Base-by-base conservation (phyloP, 2,329 filamentous ascomycete species). In the Cladosporium sp. region DNA sequence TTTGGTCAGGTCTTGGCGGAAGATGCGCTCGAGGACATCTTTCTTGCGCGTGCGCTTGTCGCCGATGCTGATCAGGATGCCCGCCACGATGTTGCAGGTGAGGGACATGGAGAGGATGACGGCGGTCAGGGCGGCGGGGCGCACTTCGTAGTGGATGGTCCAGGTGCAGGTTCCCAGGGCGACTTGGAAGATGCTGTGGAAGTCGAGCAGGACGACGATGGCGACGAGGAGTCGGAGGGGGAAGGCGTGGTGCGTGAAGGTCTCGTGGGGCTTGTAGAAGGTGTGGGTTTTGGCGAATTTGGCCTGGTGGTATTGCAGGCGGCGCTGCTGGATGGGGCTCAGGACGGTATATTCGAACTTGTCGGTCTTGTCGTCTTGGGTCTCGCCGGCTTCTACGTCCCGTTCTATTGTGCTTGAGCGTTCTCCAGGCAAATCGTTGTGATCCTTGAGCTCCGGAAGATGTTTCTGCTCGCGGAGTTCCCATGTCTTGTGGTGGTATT, bases 241-340 rank as follows among this genome's bases (percentile, higher is more conserved):
- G 55, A 95, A 95, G 0, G 89, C 85, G 63, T 83, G 78, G 64
- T 95, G 89, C 0, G 89, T 95, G 29, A 82, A 76, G 0, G 89
- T 95, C 68, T 95, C 89, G 67, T 95, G 86, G 0, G 89, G 88
- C 61, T 91, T 91, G 75, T 95, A 95, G 68, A 92, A 95, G 5
- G 86, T 90, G 66, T 95, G 89, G 0, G 85, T 89, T 59, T 86
- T 89, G 63, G 85, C 79, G 62, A 93, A 86, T 62, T 91, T 92
- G 58, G 76, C 78, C 63, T 91, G 86, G 62, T 95, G 89, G 64
- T 93, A 84, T 44, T 84, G 77, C 8, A 95, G 77, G 43, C 78
- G 80, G 53, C 77, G 76, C 62, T 90, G 85, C 65, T 93, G 86
- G 53, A 78, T 69, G 5, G 68, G 69, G 0, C 75, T 83, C 2